phyloP scores from a whole-genome alignment of 2,329 filamentous ascomycete genomes.

The Samsoniella hepiali region DNA sequence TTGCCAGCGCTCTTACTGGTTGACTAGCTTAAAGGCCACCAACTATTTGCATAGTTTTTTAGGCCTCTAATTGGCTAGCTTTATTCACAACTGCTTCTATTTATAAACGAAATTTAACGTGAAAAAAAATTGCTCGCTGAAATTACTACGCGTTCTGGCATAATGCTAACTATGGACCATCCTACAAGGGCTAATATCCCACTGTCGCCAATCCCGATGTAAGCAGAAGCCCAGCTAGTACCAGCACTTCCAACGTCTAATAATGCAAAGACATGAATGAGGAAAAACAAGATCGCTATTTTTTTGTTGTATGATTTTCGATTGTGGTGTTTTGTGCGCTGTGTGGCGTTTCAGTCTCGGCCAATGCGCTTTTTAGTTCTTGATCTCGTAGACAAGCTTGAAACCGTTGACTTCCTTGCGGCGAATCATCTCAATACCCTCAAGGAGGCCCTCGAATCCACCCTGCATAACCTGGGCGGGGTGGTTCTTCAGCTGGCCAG shows the following conservation, averaged over 20 bases:
- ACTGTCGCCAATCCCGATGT: conserved; percentile 5
- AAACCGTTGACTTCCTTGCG: conserved; percentile 36
- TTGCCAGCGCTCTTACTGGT: too few species aligned
- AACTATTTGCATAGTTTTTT: too few species aligned
- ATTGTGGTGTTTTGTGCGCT: background rate
- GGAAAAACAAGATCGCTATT: conserved; percentile 8
- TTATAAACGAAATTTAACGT: too few species aligned
- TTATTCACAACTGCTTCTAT: too few species aligned
- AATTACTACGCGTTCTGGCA: too few species aligned
- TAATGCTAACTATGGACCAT: too few species aligned
- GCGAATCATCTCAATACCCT: conserved; percentile 32
- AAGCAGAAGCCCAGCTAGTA: conserved; percentile 13
- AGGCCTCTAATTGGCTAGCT: too few species aligned
- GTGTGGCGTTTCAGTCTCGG: background rate
- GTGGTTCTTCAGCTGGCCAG: conserved; percentile 20
- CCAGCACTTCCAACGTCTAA: background rate
- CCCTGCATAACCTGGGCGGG: conserved; percentile 19
- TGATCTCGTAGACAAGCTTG: conserved; percentile 39
- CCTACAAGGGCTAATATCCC: background rate
- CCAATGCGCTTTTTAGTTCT: background rate
- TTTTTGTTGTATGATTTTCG: background rate
- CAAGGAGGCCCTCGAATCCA: conserved; percentile 34
- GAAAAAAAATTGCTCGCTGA: too few species aligned
- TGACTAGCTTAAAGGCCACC: too few species aligned
- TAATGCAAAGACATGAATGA: background rate